These are phyloP conservation scores for Cercospora sp. DNA, from an alignment of 2,329 filamentous ascomycete genomes.

Conservation along the genomic window DNA sequence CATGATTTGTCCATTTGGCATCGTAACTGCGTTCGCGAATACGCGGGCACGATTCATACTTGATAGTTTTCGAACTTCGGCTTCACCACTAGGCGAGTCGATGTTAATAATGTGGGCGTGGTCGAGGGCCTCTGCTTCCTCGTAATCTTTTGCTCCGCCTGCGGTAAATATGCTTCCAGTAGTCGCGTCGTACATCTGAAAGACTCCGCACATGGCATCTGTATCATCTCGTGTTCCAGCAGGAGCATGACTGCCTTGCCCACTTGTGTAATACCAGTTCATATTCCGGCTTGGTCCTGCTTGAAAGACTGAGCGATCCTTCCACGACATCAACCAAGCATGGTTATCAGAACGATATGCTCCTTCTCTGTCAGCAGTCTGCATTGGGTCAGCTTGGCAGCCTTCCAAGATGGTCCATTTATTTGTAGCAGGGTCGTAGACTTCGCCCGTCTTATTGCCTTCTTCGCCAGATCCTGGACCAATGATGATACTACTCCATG, in stretches of 20 bases:
- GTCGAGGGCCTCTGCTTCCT: conserved; percentile 44
- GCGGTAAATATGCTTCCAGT: conserved; percentile 56
- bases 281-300: conserved; percentile 56
- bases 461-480: neutral
- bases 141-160: conserved; percentile 54
- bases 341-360: conserved; percentile 54
- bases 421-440: neutral
- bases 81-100: conserved; percentile 23
- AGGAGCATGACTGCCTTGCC: conserved; percentile 43
- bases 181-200: conserved; percentile 58
- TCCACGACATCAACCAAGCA: conserved; percentile 44
- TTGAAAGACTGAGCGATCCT: conserved; percentile 55
- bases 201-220: conserved; percentile 58
- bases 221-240: conserved; percentile 51
- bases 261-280: conserved; percentile 58
- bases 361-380: conserved; percentile 43
- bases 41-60: conserved; percentile 36
- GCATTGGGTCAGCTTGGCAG: conserved; percentile 7
- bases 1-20: conserved; percentile 41
- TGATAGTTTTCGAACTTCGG: neutral
- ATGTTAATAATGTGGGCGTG: conserved; percentile 56
- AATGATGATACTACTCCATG: neutral
- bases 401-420: neutral
- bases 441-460: neutral
- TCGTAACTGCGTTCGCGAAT: conserved; percentile 31